Evolutionary conservation across 176 grass and related monocot genomes (phyloP), one percentile per base, ranked within the genome.

Genomic region (Musa itinerans): DNA sequence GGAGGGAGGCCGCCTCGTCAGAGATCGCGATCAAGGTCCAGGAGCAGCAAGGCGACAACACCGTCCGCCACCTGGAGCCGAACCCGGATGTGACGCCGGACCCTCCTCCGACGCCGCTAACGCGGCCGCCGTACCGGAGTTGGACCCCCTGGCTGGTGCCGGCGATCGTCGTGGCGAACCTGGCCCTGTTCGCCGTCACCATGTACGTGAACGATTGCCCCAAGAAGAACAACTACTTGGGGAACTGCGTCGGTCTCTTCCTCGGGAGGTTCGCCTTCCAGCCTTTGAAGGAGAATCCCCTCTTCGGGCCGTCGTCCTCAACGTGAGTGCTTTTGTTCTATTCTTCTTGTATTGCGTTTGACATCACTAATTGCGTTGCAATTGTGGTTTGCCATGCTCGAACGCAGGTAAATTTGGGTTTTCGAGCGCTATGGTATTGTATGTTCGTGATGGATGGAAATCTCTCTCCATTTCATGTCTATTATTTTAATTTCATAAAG

Each of bases 181-280:
- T 89, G 48, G 86, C 25, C 19, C 63, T 94, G 63, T 99, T 99
- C 88, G 68, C 86, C 11, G 77, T 89, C 72, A 86, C 86, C 22
- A 94, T 99, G 95, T 99, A 91, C 88, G 26, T 87, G 43, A 99
- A 99, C 78, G 84, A 99, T 72, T 99, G 95, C 78, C 95, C 95
- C 65, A 68, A 63, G 25, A 86, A 43, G 34, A 5, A 43, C 4
- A 43, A 82, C 64, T 56, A 22, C 79, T 48, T 83, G 71, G 73
- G 78, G 57, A 50, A 48, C 14, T 84, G 76, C 84, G 75, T 83
- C 11, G 63, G 65, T 16, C 67, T 19, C 54, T 75, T 87, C 34
- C 82, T 99, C 22, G 95, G 95, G 12, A 78, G 95, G 78, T 99
- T 91, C 90, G 82, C 95, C 54, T 99, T 99, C 90, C 95, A 99